Conservation (phyloP, 23 red algal genomes). For the Pyropia haitanensis region DNA sequence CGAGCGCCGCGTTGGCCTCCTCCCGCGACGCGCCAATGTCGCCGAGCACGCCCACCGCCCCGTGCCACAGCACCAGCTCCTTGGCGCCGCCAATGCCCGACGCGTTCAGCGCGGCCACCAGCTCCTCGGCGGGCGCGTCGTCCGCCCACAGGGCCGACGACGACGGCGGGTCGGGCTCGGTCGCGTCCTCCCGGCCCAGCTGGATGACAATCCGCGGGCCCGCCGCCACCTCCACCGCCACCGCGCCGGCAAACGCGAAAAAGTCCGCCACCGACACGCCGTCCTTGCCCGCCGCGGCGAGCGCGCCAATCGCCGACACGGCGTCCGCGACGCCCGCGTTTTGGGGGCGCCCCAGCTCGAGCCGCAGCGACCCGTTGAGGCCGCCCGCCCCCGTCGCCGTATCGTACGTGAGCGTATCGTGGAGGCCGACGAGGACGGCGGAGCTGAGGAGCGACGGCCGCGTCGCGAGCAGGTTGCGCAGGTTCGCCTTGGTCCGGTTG, state of each 20-base stretch:
- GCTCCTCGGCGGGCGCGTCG: slow-evolving; percentile 26
- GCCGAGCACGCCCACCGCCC: slow-evolving; percentile 52
- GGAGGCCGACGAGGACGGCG: slow-evolving; percentile 60
- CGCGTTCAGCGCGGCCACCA: slow-evolving; percentile 19
- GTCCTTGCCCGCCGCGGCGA: slow-evolving; percentile 23
- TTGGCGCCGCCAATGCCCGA: slow-evolving; percentile 42
- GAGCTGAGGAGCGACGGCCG: slow-evolving; percentile 55
- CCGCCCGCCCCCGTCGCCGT: slow-evolving; percentile 63
- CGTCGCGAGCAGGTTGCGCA: slow-evolving; percentile 63
- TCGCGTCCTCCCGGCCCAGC: slow-evolving; percentile 84
- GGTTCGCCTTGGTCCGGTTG: slow-evolving; percentile 79
- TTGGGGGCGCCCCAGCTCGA: slow-evolving; percentile 39
- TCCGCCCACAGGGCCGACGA: slow-evolving; percentile 21
- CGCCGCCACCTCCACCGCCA: slow-evolving; percentile 78
- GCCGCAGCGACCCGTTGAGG: slow-evolving; percentile 65
- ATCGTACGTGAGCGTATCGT: slow-evolving; percentile 81
- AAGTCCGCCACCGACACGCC: slow-evolving; percentile 84
- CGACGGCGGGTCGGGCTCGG: slow-evolving; percentile 19
- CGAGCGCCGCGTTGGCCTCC: slow-evolving; percentile 23
- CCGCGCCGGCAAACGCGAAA: slow-evolving; percentile 86
- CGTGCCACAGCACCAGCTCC: slow-evolving; percentile 60
- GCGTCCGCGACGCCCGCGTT: slow-evolving; percentile 42
- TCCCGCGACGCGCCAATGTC: slow-evolving; percentile 36
- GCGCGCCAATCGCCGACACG: slow-evolving; percentile 36
- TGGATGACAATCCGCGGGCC: slow-evolving; percentile 88